Evolutionary conservation across 345 rosid species (phyloP).

Genomic region (Aurinia saxatilis): DNA sequence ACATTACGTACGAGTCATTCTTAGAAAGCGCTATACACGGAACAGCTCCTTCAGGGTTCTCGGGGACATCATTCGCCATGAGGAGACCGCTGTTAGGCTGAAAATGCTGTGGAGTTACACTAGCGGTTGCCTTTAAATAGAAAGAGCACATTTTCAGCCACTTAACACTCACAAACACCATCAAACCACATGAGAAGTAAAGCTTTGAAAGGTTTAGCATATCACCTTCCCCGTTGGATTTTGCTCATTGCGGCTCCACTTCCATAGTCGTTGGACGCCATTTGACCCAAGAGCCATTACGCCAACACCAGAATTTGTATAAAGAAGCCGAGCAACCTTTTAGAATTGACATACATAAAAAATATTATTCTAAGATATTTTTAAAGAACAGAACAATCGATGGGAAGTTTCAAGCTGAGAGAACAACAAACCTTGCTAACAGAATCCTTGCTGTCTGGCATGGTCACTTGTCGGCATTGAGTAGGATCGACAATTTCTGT

Average conservation of each 20-base stretch:
- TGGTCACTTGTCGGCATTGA: slow-evolving; percentile 62
- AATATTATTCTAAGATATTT: background rate
- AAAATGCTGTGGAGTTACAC: slow-evolving; percentile 55
- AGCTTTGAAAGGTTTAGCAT: background rate
- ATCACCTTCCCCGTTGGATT: slow-evolving; percentile 48
- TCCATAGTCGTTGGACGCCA: slow-evolving; percentile 52
- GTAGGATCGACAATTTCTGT: slow-evolving; percentile 61
- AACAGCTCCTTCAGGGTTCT: slow-evolving; percentile 43
- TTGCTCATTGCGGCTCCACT: slow-evolving; percentile 47
- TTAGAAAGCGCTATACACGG: slow-evolving; percentile 53
- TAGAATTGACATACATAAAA: slow-evolving; percentile 2
- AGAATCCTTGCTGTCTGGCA: slow-evolving; percentile 68
- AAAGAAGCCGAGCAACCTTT: slow-evolving; percentile 50
- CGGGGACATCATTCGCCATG: slow-evolving; percentile 74
- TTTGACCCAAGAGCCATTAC: slow-evolving; percentile 42
- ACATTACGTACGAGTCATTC: slow-evolving; percentile 57
- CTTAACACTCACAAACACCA: background rate
- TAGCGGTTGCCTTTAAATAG: slow-evolving; percentile 54
- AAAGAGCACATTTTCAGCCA: background rate
- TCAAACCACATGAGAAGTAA: background rate
- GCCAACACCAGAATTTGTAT: slow-evolving; percentile 47
- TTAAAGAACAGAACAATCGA: slow-evolving; percentile 2
- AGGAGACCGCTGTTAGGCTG: slow-evolving; percentile 69
- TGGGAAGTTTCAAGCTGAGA: background rate
- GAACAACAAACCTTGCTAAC: slow-evolving; percentile 65